Evolutionary conservation across 257 asterid species (phyloP).

Genomic region (Przewalskia tangutica): DNA sequence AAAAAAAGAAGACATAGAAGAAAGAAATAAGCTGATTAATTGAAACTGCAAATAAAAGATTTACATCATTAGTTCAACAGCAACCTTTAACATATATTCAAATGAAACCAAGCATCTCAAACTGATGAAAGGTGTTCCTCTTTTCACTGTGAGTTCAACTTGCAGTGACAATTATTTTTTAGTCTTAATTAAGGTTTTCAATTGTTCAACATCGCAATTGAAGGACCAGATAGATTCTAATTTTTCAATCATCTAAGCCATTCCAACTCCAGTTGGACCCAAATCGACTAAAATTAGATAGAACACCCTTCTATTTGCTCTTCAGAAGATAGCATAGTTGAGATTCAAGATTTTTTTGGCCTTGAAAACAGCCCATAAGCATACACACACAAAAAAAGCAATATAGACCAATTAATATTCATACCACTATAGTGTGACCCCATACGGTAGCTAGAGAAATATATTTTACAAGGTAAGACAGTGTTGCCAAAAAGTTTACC

Average conservation of each 20-base stretch:
- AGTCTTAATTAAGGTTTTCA: background rate
- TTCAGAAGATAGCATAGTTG: background rate
- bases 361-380: background rate
- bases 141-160: background rate
- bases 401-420: background rate
- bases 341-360: background rate
- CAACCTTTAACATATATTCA: background rate
- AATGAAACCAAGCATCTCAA: constrained; percentile 1
- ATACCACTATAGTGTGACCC: background rate
- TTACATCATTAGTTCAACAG: background rate
- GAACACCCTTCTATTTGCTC: background rate
- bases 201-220: background rate
- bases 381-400: background rate
- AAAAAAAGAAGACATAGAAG: background rate
- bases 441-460: background rate
- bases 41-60: background rate
- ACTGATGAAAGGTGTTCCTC: background rate
- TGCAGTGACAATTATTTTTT: background rate
- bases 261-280: background rate
- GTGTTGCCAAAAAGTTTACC: constrained; percentile 30
- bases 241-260: background rate
- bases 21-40: background rate
- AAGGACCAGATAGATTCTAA: background rate
- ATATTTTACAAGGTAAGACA: background rate
- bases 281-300: background rate